A percentile compares a stretch with the other conserved stretches of the same genome.
Conservation (phyloP, 352 stramenopile species). For the Pythium aphanidermatum region DNA sequence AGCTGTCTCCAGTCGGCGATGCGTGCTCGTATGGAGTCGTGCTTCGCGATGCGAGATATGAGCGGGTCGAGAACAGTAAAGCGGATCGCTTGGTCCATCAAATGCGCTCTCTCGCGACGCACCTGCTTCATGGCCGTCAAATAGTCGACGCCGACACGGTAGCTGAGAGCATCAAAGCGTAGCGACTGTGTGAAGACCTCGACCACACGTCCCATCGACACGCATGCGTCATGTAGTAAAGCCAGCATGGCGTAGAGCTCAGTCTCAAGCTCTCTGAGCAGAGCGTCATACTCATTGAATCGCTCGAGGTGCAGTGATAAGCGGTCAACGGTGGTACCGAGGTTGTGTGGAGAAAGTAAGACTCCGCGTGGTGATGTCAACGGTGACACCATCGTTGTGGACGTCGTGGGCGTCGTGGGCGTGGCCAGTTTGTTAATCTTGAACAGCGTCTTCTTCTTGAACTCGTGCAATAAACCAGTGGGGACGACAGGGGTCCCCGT, state of each 20-base stretch:
- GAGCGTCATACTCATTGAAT: constrained; percentile 49
- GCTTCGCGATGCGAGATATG: constrained; percentile 37
- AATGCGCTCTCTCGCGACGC: constrained; percentile 43
- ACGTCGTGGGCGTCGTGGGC: constrained; percentile 25
- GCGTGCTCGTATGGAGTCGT: constrained; percentile 34
- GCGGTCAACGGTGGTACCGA: constrained; percentile 5
- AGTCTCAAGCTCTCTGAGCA: constrained; percentile 38
- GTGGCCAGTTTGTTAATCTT: too few relatives aligned
- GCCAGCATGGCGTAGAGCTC: constrained; percentile 45
- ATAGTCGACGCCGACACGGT: constrained; percentile 36
- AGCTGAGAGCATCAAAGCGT: constrained; percentile 27
- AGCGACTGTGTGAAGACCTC: constrained; percentile 54
- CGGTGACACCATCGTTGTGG: neutral
- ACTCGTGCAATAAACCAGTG: constrained; percentile 40
- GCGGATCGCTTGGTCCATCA: constrained; percentile 70
- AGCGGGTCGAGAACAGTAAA: constrained; percentile 74
- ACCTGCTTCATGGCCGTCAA: constrained; percentile 45
- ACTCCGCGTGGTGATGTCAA: neutral
- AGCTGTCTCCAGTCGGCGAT: constrained; percentile 30
- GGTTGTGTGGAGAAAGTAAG: constrained; percentile 5
- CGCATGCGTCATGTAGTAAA: constrained; percentile 43
- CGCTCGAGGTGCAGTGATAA: constrained; percentile 28
- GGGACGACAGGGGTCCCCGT: neutral
- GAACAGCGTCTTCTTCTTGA: constrained; percentile 41
- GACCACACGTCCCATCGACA: constrained; percentile 39